A percentile compares a stretch with the other conserved stretches of the same genome.
These are phyloP conservation scores for Alternaria arbusti DNA, from an alignment of 2,329 filamentous ascomycete species.

Conservation along the genomic window DNA sequence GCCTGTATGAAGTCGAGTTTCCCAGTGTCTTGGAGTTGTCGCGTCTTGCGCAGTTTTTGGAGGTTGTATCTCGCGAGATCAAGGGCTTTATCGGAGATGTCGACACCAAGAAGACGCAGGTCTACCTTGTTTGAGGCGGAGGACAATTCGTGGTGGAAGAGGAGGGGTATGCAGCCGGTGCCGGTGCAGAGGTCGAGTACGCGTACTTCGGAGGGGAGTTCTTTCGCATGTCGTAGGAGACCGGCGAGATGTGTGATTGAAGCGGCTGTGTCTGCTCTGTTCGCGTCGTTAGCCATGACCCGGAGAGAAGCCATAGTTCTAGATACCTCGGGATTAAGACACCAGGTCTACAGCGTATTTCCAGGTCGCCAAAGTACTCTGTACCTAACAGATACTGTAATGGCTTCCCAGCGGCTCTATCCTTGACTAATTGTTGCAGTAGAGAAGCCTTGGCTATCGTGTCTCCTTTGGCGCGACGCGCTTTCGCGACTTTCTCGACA, in stretches of 20 bases:
- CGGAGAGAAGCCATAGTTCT: not conserved
- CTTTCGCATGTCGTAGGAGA: constrained; percentile 30
- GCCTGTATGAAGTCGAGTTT: constrained; percentile 57
- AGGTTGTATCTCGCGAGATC: constrained; percentile 70
- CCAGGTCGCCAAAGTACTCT: constrained; percentile 84
- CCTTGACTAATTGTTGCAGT: constrained; percentile 31
- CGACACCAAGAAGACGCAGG: constrained; percentile 70
- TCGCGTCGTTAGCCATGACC: constrained; percentile 13
- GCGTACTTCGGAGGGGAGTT: constrained; percentile 53
- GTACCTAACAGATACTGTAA: constrained; percentile 89
- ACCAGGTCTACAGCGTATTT: constrained; percentile 76
- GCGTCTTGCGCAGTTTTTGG: constrained; percentile 40
- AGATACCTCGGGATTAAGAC: constrained; percentile 82
- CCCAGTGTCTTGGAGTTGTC: not conserved
- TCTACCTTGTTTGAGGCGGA: constrained; percentile 30
- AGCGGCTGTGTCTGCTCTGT: constrained; percentile 56
- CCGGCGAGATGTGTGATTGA: constrained; percentile 42
- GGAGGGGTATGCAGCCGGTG: constrained; percentile 85
- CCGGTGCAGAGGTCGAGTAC: constrained; percentile 90
- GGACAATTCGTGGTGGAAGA: constrained; percentile 69
- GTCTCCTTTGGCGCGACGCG: constrained; percentile 26
- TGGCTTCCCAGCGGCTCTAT: constrained; percentile 69
- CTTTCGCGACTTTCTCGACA: constrained; percentile 37
- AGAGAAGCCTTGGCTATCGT: constrained; percentile 25
- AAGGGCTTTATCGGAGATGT: constrained; percentile 73